Evolutionary conservation across 2,329 filamentous ascomycete genomes (phyloP), one percentile per base, ranked within the genome.

Genomic region (Aspergillus sp.): DNA sequence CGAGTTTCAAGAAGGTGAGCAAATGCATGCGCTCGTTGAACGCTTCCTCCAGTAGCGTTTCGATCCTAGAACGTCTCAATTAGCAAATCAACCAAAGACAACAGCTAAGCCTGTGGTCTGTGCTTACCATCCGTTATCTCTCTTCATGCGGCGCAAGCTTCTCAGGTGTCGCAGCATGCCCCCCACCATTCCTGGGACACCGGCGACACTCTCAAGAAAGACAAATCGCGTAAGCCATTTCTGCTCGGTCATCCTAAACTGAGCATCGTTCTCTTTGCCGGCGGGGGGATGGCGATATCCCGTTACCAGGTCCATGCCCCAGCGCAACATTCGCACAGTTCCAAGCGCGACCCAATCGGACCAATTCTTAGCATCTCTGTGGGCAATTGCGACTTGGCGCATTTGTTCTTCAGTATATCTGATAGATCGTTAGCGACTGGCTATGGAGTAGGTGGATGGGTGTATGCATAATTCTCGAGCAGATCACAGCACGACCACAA

Each of bases 21-120:
- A 96, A 83, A 65, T 96, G 91, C 91, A 97, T 97, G 21, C 92
- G 82, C 72, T 96, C 91, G 70, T 96, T 96, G 75, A 90, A 95
- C 58, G 87, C 89, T 76, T 96, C 91, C 71, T 95, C 91, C 1
- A 96, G 82, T 7, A 96, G 78, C 0, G 89, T 93, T 73, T 96
- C 91, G 68, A 99, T 97, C 90, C 88, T 82, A 49, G 4, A 16
- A 6, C 4, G 21, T 47, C 38, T 4, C 1, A 45, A 45, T 54
- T 40, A 55, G 44, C 9, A n/a, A 16, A 3, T 2, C 21, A 23
- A 40, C 10, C 31, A 5, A 29, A 10, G 3, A 36, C 20, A 17
- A 5, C 16, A 29, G 10, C n/a, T 16, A 11, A 20, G 41, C 16
- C 21, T n/a, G 23, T 17, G 4, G 17, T 32, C 20, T 11, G n/a